Conservation (phyloP, 1,284 basidiomycete genomes). For the Microbotryum lychnidis-dioicae region DNA sequence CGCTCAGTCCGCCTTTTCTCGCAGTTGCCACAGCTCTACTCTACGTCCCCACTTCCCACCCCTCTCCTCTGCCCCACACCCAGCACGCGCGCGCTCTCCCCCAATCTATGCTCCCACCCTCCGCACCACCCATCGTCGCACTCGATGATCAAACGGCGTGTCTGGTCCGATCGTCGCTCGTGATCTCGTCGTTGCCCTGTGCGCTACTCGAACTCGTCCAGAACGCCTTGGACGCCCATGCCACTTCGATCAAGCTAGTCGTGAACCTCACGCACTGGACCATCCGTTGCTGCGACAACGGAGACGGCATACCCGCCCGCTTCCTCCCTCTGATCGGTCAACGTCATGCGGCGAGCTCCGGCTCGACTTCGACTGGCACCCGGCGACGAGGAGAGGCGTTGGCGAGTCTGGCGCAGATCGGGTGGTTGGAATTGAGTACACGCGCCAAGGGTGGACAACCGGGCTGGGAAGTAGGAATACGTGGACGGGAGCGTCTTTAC, state of each 20-base stretch:
- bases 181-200: constrained; percentile 68
- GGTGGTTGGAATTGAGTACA: constrained; percentile 63
- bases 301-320: constrained; percentile 58
- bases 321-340: constrained; percentile 51
- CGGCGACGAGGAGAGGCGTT: constrained; percentile 19
- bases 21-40: too few species aligned
- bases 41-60: too few species aligned
- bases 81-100: too few species aligned
- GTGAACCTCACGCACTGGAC: constrained; percentile 54
- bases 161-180: constrained; percentile 64
- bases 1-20: too few species aligned
- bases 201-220: constrained; percentile 74
- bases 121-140: constrained; percentile 20
- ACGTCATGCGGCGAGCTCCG: too few species aligned
- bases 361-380: too few species aligned
- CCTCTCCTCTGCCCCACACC: too few species aligned
- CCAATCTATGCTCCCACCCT: too few species aligned
- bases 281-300: constrained; percentile 76
- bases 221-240: constrained; percentile 55
- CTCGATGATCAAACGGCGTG: constrained; percentile 35
- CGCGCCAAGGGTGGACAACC: constrained; percentile 45
- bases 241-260: constrained; percentile 39
- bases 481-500: not conserved
- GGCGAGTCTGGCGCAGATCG: constrained; percentile 17
- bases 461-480: not conserved